A percentile compares a stretch with the other conserved stretches of the same genome.
phyloP scores from a whole-genome alignment of 2,329 filamentous ascomycete species.

The Gaeumannomyces tritici region DNA sequence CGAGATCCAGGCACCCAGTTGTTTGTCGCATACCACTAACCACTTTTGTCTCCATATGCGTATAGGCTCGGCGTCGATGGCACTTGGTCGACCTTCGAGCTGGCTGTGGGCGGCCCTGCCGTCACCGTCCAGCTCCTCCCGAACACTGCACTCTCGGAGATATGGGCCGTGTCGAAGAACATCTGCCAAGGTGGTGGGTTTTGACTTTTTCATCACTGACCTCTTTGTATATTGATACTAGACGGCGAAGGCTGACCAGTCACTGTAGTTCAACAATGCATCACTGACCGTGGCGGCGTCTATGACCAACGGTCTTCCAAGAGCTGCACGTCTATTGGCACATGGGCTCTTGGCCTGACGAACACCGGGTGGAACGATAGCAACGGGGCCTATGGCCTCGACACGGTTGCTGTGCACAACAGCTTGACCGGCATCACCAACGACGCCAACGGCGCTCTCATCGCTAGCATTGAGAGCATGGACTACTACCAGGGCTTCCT shows the following conservation, averaged over 20 bases:
- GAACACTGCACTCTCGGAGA: slow-evolving; percentile 61
- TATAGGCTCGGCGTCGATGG: slow-evolving; percentile 57
- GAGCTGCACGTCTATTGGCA: slow-evolving; percentile 49
- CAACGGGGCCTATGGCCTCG: slow-evolving; percentile 56
- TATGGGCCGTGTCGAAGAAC: slow-evolving; percentile 55
- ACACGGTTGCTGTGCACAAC: slow-evolving; percentile 33
- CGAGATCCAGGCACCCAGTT: background rate
- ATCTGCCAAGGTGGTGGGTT: slow-evolving; percentile 53
- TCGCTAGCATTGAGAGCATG: slow-evolving; percentile 46
- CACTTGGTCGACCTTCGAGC: slow-evolving; percentile 59
- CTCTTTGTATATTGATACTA: background rate
- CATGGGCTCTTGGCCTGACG: slow-evolving; percentile 49
- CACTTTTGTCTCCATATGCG: background rate
- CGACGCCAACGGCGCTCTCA: slow-evolving; percentile 33
- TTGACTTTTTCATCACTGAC: background rate
- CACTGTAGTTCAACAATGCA: slow-evolving; percentile 39
- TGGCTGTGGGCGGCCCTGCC: slow-evolving; percentile 38
- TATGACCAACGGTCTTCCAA: slow-evolving; percentile 44
- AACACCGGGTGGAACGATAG: slow-evolving; percentile 43
- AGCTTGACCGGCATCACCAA: slow-evolving; percentile 23
- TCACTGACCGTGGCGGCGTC: slow-evolving; percentile 44
- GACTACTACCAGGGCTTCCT: slow-evolving; percentile 44
- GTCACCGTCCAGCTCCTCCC: slow-evolving; percentile 43
- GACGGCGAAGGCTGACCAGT: background rate
- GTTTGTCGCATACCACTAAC: background rate